phyloP scores from a whole-genome alignment of 495 filamentous ascomycete genomes.

The Thozetella sp. region DNA sequence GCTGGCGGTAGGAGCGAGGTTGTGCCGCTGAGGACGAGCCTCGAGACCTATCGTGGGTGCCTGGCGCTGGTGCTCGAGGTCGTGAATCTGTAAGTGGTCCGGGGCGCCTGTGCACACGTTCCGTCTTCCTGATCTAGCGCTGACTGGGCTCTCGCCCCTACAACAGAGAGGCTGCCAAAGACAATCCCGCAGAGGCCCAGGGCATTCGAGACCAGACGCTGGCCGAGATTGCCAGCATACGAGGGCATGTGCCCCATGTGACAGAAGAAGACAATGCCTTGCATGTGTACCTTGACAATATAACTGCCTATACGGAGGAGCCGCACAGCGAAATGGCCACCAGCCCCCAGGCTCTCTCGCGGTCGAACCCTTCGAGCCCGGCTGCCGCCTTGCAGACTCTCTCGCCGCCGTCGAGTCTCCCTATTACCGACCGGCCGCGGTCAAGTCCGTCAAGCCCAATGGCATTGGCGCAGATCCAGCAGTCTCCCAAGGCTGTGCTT shows the following conservation, averaged over 20 bases:
- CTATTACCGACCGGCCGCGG: neutral
- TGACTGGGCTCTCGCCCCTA: neutral
- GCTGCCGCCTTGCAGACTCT: neutral
- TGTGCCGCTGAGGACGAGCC: slow-evolving; percentile 6
- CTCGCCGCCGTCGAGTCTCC: neutral
- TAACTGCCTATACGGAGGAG: neutral
- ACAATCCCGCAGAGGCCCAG: neutral
- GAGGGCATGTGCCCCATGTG: neutral
- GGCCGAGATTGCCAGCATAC: neutral
- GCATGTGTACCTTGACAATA: neutral
- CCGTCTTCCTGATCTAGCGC: neutral
- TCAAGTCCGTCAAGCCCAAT: neutral
- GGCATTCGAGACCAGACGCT: slow-evolving; percentile 1
- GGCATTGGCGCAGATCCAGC: neutral
- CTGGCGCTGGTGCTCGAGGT: slow-evolving; percentile 21
- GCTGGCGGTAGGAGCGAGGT: slow-evolving; percentile 12
- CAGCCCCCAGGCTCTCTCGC: neutral
- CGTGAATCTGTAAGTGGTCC: slow-evolving; percentile 13
- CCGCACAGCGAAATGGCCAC: neutral
- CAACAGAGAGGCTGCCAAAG: neutral
- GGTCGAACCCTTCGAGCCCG: neutral
- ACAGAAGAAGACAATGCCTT: neutral
- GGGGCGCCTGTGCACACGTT: neutral
- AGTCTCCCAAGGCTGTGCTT: neutral
- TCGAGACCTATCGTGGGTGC: slow-evolving; percentile 16